phyloP scores from a whole-genome alignment of 768 basidiomycete genomes.

The Hygrophoropsis aurantiaca region DNA sequence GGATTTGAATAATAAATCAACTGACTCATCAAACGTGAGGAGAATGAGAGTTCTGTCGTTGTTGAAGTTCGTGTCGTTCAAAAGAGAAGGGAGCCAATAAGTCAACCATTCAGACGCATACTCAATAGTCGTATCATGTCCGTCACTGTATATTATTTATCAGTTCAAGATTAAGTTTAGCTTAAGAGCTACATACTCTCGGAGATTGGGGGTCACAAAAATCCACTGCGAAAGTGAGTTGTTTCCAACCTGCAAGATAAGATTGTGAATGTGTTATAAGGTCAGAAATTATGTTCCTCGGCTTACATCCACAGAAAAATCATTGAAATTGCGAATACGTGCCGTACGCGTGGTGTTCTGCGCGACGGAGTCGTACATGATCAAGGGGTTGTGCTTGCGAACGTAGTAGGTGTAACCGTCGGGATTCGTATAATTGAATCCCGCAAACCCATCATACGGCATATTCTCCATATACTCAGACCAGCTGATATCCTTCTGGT shows the following conservation, averaged over 20 bases:
- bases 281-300: not conserved
- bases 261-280: not conserved
- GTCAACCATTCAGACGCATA: constrained; percentile 46
- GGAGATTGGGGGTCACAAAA: constrained; percentile 62
- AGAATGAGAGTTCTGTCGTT: constrained; percentile 53
- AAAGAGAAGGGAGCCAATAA: constrained; percentile 52
- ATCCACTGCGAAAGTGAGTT: constrained; percentile 56
- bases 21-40: constrained; percentile 64
- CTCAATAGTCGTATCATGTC: constrained; percentile 56
- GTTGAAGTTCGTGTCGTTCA: constrained; percentile 54
- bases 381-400: constrained; percentile 54
- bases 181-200: constrained; percentile 16
- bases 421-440: constrained; percentile 32
- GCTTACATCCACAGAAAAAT: constrained; percentile 53
- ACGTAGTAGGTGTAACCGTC: constrained; percentile 46
- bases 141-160: constrained; percentile 42
- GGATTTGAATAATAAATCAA: constrained; percentile 8
- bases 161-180: not conserved
- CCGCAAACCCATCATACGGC: constrained; percentile 47
- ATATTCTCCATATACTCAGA: constrained; percentile 59
- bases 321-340: constrained; percentile 58
- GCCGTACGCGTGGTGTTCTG: constrained; percentile 37
- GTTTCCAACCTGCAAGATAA: constrained; percentile 24
- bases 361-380: constrained; percentile 52
- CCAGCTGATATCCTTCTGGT: constrained; percentile 58